phyloP scores from a whole-genome alignment of 2,329 filamentous ascomycete genomes.

The Coleophoma eucalyptorum region DNA sequence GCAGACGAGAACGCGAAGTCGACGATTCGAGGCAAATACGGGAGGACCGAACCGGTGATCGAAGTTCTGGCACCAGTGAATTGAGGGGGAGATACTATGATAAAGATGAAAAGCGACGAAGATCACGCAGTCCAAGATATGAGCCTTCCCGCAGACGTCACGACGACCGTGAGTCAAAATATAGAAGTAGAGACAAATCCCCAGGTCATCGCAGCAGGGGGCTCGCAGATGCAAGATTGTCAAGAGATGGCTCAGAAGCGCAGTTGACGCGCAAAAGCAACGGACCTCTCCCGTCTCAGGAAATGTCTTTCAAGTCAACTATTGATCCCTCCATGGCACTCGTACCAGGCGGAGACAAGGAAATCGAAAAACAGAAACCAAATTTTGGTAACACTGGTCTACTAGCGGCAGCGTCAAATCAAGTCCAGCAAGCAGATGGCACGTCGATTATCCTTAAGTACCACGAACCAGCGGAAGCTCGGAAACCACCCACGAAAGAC shows the following conservation, averaged over 20 bases:
- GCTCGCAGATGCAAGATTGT: constrained; percentile 5
- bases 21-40: constrained; percentile 3
- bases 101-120: constrained; percentile 17
- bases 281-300: constrained; percentile 57
- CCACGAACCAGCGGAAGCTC: constrained; percentile 88
- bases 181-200: constrained; percentile 19
- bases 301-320: constrained; percentile 53
- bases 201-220: constrained; percentile 15
- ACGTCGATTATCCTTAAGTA: constrained; percentile 85
- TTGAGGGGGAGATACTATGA: constrained; percentile 13
- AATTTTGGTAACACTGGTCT: constrained; percentile 80
- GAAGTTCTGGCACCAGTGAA: constrained; percentile 1
- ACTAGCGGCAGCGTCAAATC: constrained; percentile 84
- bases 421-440: constrained; percentile 66
- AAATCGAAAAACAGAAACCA: constrained; percentile 74
- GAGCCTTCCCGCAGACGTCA: constrained; percentile 13
- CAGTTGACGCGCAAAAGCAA: constrained; percentile 20
- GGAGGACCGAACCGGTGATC: constrained; percentile 6
- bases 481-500: constrained; percentile 76
- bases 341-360: constrained; percentile 29
- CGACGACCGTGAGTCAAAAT: constrained; percentile 18
- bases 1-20: constrained; percentile 13
- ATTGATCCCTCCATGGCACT: constrained; percentile 31
- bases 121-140: constrained; percentile 23
- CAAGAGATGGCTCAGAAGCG: constrained; percentile 15